Base-by-base conservation (phyloP, 1,139 yeast genomes). In the Magnusiomyces suaveolens region DNA sequence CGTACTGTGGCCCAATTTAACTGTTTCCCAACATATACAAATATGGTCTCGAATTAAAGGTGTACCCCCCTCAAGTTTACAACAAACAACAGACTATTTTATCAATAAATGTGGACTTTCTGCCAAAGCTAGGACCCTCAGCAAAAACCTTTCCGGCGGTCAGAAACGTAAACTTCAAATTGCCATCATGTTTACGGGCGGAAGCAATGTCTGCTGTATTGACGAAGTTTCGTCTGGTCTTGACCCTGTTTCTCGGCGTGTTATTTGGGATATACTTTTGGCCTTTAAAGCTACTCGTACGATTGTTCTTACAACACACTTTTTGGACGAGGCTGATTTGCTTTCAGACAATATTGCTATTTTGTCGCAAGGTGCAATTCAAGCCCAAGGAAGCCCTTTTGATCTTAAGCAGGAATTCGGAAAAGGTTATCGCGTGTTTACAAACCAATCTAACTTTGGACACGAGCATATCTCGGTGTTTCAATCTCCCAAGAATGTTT, bases 101-200 rank as follows among this genome's bases (percentile, higher is more conserved):
- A 58, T 68, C 32, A 63, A 62, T 3, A 60, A 64, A 41, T 70
- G 73, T 52, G 73, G 69, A 52, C 56, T 70, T 39, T 54, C 52
- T 4, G 47, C 54, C 14, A 70, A 70, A 55, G 59, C 56, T 1
- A 48, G 52, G 2, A 57, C 65, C 1, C 33, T 54, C 21, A 61
- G 69, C 6, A 62, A 62, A 39, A 62, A 63, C 43, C 75, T 89
- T 57, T 85, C 95, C 50, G 97, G 97, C 58, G 97, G 97, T 48
- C 96, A 88, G 71, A 88, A 87, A 72, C 92, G 96, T 1, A 83
- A 96, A 73, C 75, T 89, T 53, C 87, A 95, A 3, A 77, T 89
- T 56, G 96, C 96, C 0, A 62, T 70, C 36, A 68, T 69, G 66
- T 66, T 70, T 60, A 66, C 66, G 23, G 73, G 73, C n/a, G 70